Evolutionary conservation across 192 early-diverging fungal species (phyloP).

Genomic region (Coemansia biformis): DNA sequence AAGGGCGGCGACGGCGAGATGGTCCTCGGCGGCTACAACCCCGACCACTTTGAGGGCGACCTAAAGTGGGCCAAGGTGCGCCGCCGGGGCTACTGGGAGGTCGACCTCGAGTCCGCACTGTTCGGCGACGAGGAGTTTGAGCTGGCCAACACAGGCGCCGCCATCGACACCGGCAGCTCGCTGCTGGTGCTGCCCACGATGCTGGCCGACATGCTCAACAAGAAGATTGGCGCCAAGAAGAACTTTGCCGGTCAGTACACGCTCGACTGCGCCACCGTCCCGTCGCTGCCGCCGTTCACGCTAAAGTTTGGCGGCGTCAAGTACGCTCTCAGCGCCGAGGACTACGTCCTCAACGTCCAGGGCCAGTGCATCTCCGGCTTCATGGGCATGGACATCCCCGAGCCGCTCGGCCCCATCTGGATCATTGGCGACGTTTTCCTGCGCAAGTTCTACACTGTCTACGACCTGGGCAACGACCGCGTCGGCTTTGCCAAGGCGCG

Average conservation of each 20-base stretch:
- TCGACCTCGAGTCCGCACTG: conserved; percentile 70
- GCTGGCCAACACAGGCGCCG: conserved; percentile 63
- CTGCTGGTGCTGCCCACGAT: conserved; percentile 72
- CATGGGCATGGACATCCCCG: conserved; percentile 90
- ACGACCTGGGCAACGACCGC: conserved; percentile 52
- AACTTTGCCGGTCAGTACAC: conserved; percentile 85
- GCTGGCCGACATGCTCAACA: conserved; percentile 86
- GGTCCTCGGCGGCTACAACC: conserved; percentile 79
- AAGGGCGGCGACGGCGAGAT: conserved; percentile 72
- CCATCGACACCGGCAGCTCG: conserved; percentile 90
- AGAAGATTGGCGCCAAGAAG: conserved; percentile 87
- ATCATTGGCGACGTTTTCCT: conserved; percentile 82
- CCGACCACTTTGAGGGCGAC: conserved; percentile 66
- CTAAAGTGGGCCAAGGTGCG: conserved; percentile 78
- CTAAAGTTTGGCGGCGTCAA: conserved; percentile 71
- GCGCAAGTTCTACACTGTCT: conserved; percentile 71
- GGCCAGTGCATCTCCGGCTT: conserved; percentile 73
- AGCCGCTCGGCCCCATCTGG: conserved; percentile 71
- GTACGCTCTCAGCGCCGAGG: conserved; percentile 57
- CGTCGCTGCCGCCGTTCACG: conserved; percentile 68
- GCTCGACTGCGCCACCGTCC: conserved; percentile 70
- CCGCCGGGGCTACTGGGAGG: conserved; percentile 97
- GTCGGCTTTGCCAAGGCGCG: conserved; percentile 52
- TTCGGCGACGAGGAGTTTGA: conserved; percentile 74
- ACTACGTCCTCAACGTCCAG: conserved; percentile 65